Base-by-base conservation (phyloP, 352 stramenopile species). In the Aphanomyces astaci region DNA sequence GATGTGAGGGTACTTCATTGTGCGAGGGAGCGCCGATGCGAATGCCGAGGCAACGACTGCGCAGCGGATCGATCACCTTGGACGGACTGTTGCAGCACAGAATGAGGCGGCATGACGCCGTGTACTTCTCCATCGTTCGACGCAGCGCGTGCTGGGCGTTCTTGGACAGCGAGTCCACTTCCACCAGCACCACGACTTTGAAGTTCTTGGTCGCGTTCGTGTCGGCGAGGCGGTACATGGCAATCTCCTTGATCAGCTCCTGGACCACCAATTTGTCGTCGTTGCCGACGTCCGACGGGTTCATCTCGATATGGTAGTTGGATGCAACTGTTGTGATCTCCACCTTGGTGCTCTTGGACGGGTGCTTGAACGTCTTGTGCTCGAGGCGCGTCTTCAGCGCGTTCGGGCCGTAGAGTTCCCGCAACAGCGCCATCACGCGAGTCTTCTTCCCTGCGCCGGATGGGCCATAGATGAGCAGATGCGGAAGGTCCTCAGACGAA, bases 201-300 rank as follows among this genome's bases (percentile, higher is more conserved):
- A 93, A 95, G 5, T 78, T 74, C 48, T 82, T 81, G 32, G 79
- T 81, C 9, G 86, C 82, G 52, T 90, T 88, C n/a, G 79, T 72
- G 66, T 94, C 86, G 0, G 90, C 76, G 39, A 92, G 64, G 27
- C 91, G 82, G 73, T 91, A 95, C 74, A 98, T 86, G 10, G 97
- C 97, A 71, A 99, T 99, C 81, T 99, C 96, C 78, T 99, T 99
- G 71, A 99, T 98, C 59, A 99, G 94, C 74, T 99, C 96, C 76
- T 99, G 96, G 46, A 99, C 91, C 33, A 99, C 94, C 54, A 96
- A 96, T 9, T 95, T 89, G 81, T 99, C 97, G 75, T 96, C 96
- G 53, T 88, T 95, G 25, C 97, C 97, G 27, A 91, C 97, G 75
- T 99, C 97, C 49, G 89, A 97, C 45, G 97, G 96, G 72, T 97